phyloP scores from a whole-genome alignment of 2,329 filamentous ascomycete species.

The Paraphoma chrysanthemicola region DNA sequence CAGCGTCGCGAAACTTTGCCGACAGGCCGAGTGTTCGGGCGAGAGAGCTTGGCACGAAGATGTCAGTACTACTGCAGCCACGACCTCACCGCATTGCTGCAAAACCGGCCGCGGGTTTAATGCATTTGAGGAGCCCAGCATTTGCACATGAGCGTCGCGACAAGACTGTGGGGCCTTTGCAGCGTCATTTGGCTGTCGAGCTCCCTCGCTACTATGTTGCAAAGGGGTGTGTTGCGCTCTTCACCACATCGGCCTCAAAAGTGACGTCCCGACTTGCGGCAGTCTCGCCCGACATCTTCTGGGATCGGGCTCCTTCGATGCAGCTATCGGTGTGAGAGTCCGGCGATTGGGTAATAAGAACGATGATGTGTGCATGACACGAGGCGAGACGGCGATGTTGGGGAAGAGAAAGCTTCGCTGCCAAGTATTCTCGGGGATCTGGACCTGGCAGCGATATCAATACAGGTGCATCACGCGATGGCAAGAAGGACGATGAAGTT shows the following conservation, averaged over 20 bases:
- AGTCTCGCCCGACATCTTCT: no score
- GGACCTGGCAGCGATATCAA: background rate
- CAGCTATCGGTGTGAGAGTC: background rate
- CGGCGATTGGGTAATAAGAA: conserved; percentile 4
- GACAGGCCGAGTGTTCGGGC: conserved; percentile 22
- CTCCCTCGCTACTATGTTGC: no score
- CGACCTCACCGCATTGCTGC: background rate
- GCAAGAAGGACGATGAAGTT: no score
- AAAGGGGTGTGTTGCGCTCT: no score
- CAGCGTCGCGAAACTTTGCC: background rate
- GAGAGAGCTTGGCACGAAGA: conserved; percentile 20
- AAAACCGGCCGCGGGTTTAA: background rate
- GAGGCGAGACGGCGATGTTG: background rate
- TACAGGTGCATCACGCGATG: background rate
- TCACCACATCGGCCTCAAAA: no score
- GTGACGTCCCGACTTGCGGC: no score
- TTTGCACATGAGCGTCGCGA: no score
- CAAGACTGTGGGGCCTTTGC: no score
- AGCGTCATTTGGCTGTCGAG: no score
- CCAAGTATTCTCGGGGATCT: conserved; percentile 9
- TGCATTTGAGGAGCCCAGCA: no score
- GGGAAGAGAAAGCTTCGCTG: conserved; percentile 2
- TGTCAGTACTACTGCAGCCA: background rate
- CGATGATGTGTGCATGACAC: conserved; percentile 1
- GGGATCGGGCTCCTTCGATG: background rate